Evolutionary conservation across 208 protist genomes (phyloP).

Genomic region (Trypanosoma rangeli): DNA sequence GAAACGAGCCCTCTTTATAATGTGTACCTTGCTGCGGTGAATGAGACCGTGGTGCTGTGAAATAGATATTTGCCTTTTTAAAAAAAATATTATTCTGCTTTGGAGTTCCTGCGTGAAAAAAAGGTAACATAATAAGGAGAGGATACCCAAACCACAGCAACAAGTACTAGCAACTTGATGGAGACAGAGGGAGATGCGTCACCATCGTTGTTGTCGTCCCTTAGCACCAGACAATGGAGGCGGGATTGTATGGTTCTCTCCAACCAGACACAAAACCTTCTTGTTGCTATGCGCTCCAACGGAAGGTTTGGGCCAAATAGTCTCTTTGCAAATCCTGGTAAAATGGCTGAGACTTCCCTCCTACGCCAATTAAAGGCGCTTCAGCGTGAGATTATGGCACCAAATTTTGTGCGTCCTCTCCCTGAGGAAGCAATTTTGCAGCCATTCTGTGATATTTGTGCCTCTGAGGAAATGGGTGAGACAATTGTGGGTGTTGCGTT

Average conservation of each 20-base stretch:
- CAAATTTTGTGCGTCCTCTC: slow-evolving; percentile 25
- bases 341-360: slow-evolving; percentile 28
- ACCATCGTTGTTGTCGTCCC: neutral
- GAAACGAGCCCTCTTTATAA: neutral
- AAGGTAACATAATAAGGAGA: neutral
- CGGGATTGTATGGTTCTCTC: slow-evolving; percentile 44
- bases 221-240: slow-evolving; percentile 15
- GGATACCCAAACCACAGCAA: neutral
- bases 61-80: neutral
- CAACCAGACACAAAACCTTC: slow-evolving; percentile 49
- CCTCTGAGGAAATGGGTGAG: slow-evolving; percentile 47
- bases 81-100: neutral
- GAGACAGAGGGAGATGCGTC: neutral
- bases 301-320: slow-evolving; percentile 29
- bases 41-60: neutral
- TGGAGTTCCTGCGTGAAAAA: slow-evolving; percentile 9
- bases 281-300: slow-evolving; percentile 54
- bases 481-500: slow-evolving; percentile 76
- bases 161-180: neutral
- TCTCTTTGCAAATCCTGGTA: slow-evolving; percentile 25
- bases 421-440: slow-evolving; percentile 55
- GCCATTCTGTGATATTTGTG: slow-evolving; percentile 67
- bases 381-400: slow-evolving; percentile 22
- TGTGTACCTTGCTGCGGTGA: neutral
- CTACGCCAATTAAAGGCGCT: slow-evolving; percentile 26